Base-by-base conservation (phyloP, 768 basidiomycete species). In the Rhodotorula diobovata region DNA sequence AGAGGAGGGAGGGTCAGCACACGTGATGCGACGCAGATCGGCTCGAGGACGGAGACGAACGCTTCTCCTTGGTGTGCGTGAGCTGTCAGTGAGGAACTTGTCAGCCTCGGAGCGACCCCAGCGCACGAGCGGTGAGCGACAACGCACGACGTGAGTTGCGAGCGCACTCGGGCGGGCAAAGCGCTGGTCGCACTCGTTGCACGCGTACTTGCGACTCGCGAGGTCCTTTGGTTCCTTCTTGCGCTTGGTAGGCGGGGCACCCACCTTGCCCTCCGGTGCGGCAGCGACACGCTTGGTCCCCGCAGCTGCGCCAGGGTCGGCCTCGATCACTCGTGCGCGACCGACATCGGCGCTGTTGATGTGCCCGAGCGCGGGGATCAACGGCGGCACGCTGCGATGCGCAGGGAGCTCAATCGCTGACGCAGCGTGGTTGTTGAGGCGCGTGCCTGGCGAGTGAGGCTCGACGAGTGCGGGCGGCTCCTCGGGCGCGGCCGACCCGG, bases 1-100 rank as follows among this genome's bases (percentile, higher is more conserved):
- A 9, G 18, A 12, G 39, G 56, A 18, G 15, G 14, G 25, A 35
- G 28, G 30, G 45, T 30, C n/a, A 56, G 54, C 23, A 1, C 1
- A 45, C 15, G 20, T 20, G 34, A 20, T 7, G 39, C 9, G 4
- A 43, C 15, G 32, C 41, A 25, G 32, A 34, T 16, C 11, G 10
- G 12, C 16, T 18, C 37, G 62, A 25, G 54, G 30, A 43, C 20
- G 43, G 14, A 11, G 9, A 65, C 65, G 35, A 20, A 66, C 65
- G 65, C 35, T 66, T 66, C 48, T 66, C 65, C 56, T 57, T 57
- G 7, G 65, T 66, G 45, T 66, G 65, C 5, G 65, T 66, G 11
- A 66, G 25, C 58, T 59, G 58, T n/a, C 9, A 10, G 41, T 7
- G 2, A 45, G 7, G 28, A n/a, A 28, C 16, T 12, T 18, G 56